Evolutionary conservation across 495 filamentous ascomycete species (phyloP).

Genomic region (Penicillium bovifimosum): DNA sequence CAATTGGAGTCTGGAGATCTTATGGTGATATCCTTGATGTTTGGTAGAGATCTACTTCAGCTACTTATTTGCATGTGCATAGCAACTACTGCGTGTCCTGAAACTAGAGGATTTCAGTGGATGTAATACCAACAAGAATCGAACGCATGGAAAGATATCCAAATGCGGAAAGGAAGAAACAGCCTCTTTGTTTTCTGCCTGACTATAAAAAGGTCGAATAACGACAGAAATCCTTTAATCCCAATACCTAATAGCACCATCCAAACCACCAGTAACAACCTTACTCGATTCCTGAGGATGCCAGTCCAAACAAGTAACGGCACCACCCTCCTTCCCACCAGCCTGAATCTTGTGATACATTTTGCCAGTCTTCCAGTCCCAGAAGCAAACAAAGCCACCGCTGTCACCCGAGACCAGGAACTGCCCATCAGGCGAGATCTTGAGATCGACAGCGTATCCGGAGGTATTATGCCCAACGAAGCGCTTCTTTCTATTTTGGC

Average conservation of each 20-base stretch:
- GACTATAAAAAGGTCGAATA: background rate
- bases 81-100: background rate
- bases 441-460: constrained; percentile 86
- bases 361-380: constrained; percentile 98
- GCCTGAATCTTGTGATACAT: constrained; percentile 94
- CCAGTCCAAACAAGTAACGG: constrained; percentile 81
- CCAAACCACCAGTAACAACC: constrained; percentile 83
- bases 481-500: constrained; percentile 93
- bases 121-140: background rate
- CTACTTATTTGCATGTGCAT: background rate
- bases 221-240: constrained; percentile 52
- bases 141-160: too few species aligned
- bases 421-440: constrained; percentile 83
- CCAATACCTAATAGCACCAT: constrained; percentile 90
- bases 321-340: constrained; percentile 53
- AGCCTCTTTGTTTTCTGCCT: background rate
- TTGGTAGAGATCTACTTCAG: background rate
- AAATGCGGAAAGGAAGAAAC: background rate
- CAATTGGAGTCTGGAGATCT: background rate
- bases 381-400: constrained; percentile 87
- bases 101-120: background rate
- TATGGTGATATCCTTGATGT: background rate
- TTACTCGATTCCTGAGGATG: constrained; percentile 94
- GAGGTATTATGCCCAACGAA: constrained; percentile 95
- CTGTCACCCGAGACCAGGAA: constrained; percentile 80